Conservation (phyloP, 768 basidiomycete species). For the Leucosporidium creatinivorum region DNA sequence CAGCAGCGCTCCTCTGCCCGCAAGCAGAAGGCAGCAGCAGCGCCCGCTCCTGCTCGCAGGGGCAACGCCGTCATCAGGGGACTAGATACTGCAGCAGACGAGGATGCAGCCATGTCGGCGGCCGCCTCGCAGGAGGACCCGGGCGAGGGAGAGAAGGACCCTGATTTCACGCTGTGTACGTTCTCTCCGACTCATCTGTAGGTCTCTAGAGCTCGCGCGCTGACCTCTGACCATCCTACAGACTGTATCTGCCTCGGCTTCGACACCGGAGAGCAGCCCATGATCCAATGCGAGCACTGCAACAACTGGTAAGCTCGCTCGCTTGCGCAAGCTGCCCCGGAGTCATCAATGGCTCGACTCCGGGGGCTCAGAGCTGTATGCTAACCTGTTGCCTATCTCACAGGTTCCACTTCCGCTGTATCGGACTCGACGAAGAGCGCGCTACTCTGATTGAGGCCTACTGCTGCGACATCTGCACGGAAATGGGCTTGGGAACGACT, state of each 20-base stretch:
- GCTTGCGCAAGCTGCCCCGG: background rate
- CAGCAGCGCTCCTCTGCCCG: no score
- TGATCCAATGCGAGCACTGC: constrained; percentile 65
- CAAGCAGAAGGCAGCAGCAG: no score
- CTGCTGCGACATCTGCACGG: constrained; percentile 36
- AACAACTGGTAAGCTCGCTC: constrained; percentile 55
- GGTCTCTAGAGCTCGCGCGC: no score
- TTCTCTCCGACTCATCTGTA: background rate
- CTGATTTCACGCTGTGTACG: constrained; percentile 29
- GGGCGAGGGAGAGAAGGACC: constrained; percentile 1
- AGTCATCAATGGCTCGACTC: background rate
- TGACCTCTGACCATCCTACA: background rate
- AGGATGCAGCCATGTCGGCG: background rate
- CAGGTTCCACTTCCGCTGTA: constrained; percentile 81
- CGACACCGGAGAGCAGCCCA: constrained; percentile 66
- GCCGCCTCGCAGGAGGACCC: constrained; percentile 5
- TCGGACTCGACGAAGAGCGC: constrained; percentile 55
- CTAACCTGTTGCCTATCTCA: background rate
- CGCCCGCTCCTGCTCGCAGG: no score
- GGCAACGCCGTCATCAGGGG: background rate
- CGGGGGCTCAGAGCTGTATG: background rate
- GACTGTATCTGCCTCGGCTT: constrained; percentile 60
- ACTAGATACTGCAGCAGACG: background rate
- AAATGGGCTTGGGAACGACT: constrained; percentile 32
- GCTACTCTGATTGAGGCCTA: constrained; percentile 60